Base-by-base conservation (phyloP, 805 yeast genomes). In the Saccharomycopsis sp. region DNA sequence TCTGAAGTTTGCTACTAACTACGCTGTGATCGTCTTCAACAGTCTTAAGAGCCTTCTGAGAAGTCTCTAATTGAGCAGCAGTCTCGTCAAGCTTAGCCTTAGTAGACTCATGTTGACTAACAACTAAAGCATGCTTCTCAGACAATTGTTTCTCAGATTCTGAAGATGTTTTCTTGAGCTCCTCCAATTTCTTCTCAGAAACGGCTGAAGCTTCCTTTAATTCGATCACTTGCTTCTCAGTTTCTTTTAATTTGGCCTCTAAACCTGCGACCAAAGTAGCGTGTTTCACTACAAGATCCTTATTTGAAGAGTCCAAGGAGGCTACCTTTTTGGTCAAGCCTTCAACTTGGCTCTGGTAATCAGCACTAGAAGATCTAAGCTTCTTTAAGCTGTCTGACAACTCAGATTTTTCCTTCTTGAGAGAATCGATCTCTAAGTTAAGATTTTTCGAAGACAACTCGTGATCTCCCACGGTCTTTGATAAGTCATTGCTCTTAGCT, bases 41-140 rank as follows among this genome's bases (percentile, higher is more conserved):
- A 2, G 73, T 58, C 14, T 75, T 22, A 7, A 72, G 59, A 15
- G 38, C 38, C 38, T 29, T 29, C 12, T 29, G 38, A 29, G 38
- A 5, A 12, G 38, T 66, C 8, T 71, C 72, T 3, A 69, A 61
- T 41, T 62, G 67, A 14, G 63, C 62, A 14, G 75, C 73, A 34
- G 59, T 65, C 3, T 65, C 58, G 42, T 66, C 69, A 24, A 75
- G 53, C 35, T 70, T 73, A 5, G 64, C 62, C 56, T 66, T 67
- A 1, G 72, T 64, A 2, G 73, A 67, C 14, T 63, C 61, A 14
- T 59, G 25, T 8, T 15, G 35, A n/a, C 41, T 52, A 47, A 50
- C 41, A 7, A 44, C 51, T 14, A 38, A 25, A 19, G 52, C 29
- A 17, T 25, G 38, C 25, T 53, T 38, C 8, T 22, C 34, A 9